Percentiles rank a stretch among this genome's conserved stretches.
These are phyloP conservation scores for Lindgomyces ingoldianus DNA, from an alignment of 495 filamentous ascomycete genomes.

Conservation along the genomic window DNA sequence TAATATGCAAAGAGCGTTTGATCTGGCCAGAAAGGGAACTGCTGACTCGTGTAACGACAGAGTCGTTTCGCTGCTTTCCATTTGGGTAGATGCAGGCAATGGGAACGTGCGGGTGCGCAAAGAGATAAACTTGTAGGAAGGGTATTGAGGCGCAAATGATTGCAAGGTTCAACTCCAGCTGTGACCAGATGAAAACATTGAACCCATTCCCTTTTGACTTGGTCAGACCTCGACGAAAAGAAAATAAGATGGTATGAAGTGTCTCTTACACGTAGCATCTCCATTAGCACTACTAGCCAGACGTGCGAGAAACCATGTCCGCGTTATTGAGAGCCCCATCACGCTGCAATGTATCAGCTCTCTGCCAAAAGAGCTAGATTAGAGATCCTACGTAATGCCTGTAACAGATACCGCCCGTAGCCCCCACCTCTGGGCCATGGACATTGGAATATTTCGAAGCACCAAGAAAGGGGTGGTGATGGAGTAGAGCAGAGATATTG, in stretches of 20 bases:
- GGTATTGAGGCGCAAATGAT: slow-evolving; percentile 39
- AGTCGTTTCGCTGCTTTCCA: slow-evolving; percentile 15
- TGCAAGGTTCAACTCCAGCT: slow-evolving; percentile 37
- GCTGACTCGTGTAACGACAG: slow-evolving; percentile 22
- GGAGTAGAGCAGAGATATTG: slow-evolving; percentile 35
- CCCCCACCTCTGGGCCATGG: slow-evolving; percentile 32
- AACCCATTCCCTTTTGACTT: slow-evolving; percentile 34
- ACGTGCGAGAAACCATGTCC: slow-evolving; percentile 34
- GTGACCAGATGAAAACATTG: slow-evolving; percentile 34
- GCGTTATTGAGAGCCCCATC: slow-evolving; percentile 26
- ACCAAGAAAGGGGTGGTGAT: slow-evolving; percentile 37
- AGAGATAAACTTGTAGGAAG: slow-evolving; percentile 22
- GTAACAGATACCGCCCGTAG: slow-evolving; percentile 30
- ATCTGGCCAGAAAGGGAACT: slow-evolving; percentile 20
- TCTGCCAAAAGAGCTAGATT: neutral
- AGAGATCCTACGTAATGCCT: slow-evolving; percentile 28
- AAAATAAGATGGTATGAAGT: neutral
- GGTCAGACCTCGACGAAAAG: neutral
- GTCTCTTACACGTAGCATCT: slow-evolving; percentile 35
- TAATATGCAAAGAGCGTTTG: slow-evolving; percentile 5
- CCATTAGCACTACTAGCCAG: slow-evolving; percentile 28
- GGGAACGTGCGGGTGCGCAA: slow-evolving; percentile 15
- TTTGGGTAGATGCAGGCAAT: slow-evolving; percentile 10
- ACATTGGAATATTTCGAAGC: slow-evolving; percentile 36
- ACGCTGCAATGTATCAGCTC: slow-evolving; percentile 26